A percentile compares a stretch with the other conserved stretches of the same genome.
Conservation (phyloP, 768 basidiomycete genomes). For the Hysterangium stoloniferum region DNA sequence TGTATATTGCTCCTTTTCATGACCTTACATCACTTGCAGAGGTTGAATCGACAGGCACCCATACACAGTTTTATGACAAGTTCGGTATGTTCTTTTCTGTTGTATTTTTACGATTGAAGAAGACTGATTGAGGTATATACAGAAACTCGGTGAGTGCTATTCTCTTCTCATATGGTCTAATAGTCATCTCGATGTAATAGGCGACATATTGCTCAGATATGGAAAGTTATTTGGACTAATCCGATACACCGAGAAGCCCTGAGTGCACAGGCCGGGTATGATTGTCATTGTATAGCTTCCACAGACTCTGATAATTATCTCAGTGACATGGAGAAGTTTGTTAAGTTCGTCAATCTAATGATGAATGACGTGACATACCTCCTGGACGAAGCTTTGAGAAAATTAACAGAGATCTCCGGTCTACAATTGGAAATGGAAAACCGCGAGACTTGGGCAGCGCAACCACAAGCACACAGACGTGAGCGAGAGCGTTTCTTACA, state of each 20-base stretch:
- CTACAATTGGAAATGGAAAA: constrained; percentile 84
- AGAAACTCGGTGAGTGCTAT: constrained; percentile 45
- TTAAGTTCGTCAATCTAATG: constrained; percentile 93
- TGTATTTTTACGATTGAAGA: constrained; percentile 11
- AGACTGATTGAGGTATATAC: no score
- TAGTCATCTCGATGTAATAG: constrained; percentile 28
- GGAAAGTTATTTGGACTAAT: constrained; percentile 90
- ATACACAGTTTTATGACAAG: constrained; percentile 98
- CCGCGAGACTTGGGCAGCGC: constrained; percentile 56
- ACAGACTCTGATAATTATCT: constrained; percentile 1
- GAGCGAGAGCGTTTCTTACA: constrained; percentile 77
- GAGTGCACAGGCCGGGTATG: constrained; percentile 68
- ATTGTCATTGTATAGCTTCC: constrained; percentile 7
- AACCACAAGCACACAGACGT: constrained; percentile 63
- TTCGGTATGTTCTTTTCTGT: constrained; percentile 56
- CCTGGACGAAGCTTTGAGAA: constrained; percentile 90
- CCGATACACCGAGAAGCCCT: constrained; percentile 83
- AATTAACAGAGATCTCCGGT: constrained; percentile 80
- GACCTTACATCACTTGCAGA: constrained; percentile 39
- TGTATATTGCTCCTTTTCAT: not conserved
- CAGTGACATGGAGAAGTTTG: constrained; percentile 88
- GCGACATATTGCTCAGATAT: constrained; percentile 78
- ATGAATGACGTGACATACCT: constrained; percentile 99
- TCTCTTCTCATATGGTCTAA: not conserved
- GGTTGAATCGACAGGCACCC: constrained; percentile 95